phyloP scores from a whole-genome alignment of 2,329 filamentous ascomycete species.

The Ceratocystis papillata region DNA sequence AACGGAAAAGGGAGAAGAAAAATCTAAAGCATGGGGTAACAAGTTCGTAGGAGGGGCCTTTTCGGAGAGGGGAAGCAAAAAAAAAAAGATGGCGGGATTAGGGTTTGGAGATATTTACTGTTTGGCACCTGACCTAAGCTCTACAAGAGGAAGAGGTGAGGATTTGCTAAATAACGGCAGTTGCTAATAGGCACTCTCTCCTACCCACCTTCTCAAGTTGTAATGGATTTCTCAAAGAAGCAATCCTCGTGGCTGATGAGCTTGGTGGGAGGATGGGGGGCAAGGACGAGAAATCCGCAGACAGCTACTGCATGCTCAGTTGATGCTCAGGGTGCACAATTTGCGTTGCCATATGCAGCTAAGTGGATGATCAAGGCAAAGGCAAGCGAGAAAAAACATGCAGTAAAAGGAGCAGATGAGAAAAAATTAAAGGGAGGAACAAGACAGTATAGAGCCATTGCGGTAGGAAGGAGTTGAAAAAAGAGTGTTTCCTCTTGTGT shows the following conservation, averaged over 20 bases:
- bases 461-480: background rate
- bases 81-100: slow-evolving; percentile 14
- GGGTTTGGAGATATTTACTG: background rate
- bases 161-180: background rate
- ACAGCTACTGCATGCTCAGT: background rate
- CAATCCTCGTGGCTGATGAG: background rate
- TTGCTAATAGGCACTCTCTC: background rate
- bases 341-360: background rate
- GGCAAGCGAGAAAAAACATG: background rate
- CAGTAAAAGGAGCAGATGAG: background rate
- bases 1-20: slow-evolving; percentile 5
- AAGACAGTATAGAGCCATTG: background rate
- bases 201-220: no score
- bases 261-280: background rate
- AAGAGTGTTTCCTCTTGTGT: background rate
- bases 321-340: background rate
- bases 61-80: slow-evolving; percentile 10
- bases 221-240: background rate
- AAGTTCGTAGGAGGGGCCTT: background rate
- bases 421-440: background rate
- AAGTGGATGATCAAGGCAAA: background rate
- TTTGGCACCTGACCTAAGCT: no score
- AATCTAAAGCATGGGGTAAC: background rate
- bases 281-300: background rate
- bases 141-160: background rate